Evolutionary conservation across 2,329 filamentous ascomycete species (phyloP), one percentile per base, ranked within the genome.

Genomic region (Epichloe gansuensis): DNA sequence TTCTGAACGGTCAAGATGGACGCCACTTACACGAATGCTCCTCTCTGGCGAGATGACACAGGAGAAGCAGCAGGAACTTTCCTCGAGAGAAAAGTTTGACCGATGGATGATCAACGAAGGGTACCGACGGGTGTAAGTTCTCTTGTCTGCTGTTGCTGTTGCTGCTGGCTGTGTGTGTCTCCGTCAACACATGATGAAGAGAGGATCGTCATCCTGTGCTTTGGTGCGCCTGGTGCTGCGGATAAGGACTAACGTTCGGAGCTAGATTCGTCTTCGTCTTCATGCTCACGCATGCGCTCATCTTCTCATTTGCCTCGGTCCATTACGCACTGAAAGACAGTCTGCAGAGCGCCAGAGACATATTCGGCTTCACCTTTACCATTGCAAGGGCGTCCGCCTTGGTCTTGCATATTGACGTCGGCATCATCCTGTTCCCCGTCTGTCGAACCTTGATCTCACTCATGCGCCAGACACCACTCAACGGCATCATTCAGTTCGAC

Each of bases 31-130:
- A 55, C 80, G 86, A 57, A 88, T 91, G 84, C 72, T 93, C 64
- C 77, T 90, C 65, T 89, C 87, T 52, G 86, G 87, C 48, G 85
- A 89, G 71, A 85, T 90, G 79, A 87, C 82, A 51, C 82, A 82
- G 61, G 84, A 89, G 64, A 78, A 74, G 61, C 82, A 85, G 58
- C 82, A 81, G 64, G 77, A 82, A 52, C 71, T 91, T 59, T 81
- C 80, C 25, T 68, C 78, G 56, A 77, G 79, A 62, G 85, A 91
- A 66, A 85, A 79, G 64, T 85, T 91, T 63, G 84, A 90, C 66
- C 75, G 82, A 58, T 93, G 87, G 87, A 90, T 93, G 87, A 84
- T 91, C 55, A 91, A 91, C 65, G 87, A 91, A 65, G 87, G 87
- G 55, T 89, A 89, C 66, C 77, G 85, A 64, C 76, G 85, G 80